These are phyloP conservation scores for Hypoxylon rubiginosum DNA, from an alignment of 2,329 filamentous ascomycete genomes.

Conservation along the genomic window DNA sequence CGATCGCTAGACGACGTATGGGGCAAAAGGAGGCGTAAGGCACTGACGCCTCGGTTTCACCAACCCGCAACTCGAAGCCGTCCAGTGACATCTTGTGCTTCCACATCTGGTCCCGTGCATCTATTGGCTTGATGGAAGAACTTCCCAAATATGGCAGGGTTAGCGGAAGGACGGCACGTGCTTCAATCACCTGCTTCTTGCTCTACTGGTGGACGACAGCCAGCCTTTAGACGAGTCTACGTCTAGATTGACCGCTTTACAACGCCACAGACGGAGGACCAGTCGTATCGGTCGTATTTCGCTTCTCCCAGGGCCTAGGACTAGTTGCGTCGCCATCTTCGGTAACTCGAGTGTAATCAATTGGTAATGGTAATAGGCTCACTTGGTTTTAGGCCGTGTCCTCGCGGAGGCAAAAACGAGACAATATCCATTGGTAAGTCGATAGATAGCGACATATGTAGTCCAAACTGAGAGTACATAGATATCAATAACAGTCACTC, in stretches of 20 bases:
- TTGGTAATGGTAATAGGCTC: neutral
- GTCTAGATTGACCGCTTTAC: neutral
- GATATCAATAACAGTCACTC: neutral
- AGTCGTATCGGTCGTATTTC: slow-evolving; percentile 12
- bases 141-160: slow-evolving; percentile 12
- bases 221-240: slow-evolving; percentile 4
- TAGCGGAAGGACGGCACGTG: slow-evolving; percentile 9
- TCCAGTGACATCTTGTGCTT: slow-evolving; percentile 19
- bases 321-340: slow-evolving; percentile 3
- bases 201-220: slow-evolving; percentile 9
- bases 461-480: neutral
- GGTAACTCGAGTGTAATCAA: slow-evolving; percentile 7
- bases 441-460: neutral
- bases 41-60: slow-evolving; percentile 55
- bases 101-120: slow-evolving; percentile 20
- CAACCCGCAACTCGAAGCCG: slow-evolving; percentile 37
- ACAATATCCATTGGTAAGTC: neutral
- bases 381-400: neutral
- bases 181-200: slow-evolving; percentile 14
- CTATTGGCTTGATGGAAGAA: slow-evolving; percentile 10
- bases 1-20: neutral
- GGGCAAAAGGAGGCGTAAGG: neutral
- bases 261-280: neutral
- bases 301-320: slow-evolving; percentile 12
- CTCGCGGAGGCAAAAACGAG: neutral